Evolutionary conservation across 2,329 filamentous ascomycete genomes (phyloP), one percentile per base, ranked within the genome.

Genomic region (Penicillium sp.): DNA sequence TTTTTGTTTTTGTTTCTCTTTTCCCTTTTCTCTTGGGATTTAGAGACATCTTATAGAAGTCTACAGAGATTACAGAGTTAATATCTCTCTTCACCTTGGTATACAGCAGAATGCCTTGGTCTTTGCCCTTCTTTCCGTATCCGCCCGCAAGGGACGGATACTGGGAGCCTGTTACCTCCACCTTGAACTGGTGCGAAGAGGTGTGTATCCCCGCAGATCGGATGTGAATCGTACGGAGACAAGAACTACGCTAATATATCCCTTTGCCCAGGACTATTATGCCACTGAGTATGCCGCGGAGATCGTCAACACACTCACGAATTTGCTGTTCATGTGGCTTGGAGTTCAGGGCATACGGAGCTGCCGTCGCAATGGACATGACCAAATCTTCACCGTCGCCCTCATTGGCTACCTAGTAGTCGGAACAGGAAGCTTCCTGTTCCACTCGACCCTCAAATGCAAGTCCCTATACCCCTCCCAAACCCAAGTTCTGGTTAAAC

Each of bases 141-240:
- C 81, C 82, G 13, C 73, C 81, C 27, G 69, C 79, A 54, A 77
- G 80, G 69, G 66, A 73, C 38, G 87, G 87, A 21, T 86, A 84
- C 70, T 91, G 88, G 88, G 83, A 81, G 6, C 84, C 87, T 23
- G 85, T 89, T 55, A 91, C 88, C 1, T 86, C 86, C 9, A 91
- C 88, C 0, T 69, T 91, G 44, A 90, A 92, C 72, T 92, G 89
- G 83, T 93, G 89, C 70, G 89, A 92, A 81, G 89, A 91, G 81
- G 87, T 87, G 72, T 61, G 73, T 60, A 41, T 33, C 17, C 25
- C 52, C 25, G 17, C 33, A 35, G 19, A 31, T 19, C 17, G 19
- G 13, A 21, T 23, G 17, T n/a, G 31, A 23, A 23, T 13, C 21
- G 8, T 21, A 41, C 27, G 49, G 6, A 13, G 6, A 31, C 13